Percentiles rank a stretch among this genome's conserved stretches.
Evolutionary conservation across 768 basidiomycete genomes (phyloP).

Genomic region (Kwoniella bestiolae): DNA sequence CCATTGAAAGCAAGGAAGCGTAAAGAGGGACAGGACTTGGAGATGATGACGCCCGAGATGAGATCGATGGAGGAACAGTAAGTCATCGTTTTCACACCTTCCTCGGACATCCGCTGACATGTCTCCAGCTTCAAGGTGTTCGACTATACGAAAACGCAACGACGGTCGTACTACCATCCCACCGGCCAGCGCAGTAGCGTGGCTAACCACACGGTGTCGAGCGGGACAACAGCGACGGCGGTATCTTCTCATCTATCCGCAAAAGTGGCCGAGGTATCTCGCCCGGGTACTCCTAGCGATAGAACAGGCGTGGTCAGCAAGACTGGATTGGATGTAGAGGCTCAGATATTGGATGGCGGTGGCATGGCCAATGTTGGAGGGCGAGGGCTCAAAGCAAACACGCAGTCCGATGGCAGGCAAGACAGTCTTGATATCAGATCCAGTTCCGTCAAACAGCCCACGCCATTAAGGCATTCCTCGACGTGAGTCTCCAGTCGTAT

Average conservation of each 20-base stretch:
- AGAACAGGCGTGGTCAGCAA: slow-evolving; percentile 46
- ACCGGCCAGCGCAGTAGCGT: slow-evolving; percentile 50
- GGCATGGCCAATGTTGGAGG: slow-evolving; percentile 52
- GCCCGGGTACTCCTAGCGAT: slow-evolving; percentile 52
- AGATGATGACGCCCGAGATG: slow-evolving; percentile 87
- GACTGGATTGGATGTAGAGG: slow-evolving; percentile 56
- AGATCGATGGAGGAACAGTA: slow-evolving; percentile 98
- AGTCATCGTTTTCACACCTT: slow-evolving; percentile 17
- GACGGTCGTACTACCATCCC: slow-evolving; percentile 86
- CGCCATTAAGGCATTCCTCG: slow-evolving; percentile 30
- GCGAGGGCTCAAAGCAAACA: slow-evolving; percentile 34
- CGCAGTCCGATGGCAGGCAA: slow-evolving; percentile 15
- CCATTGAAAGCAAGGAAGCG: slow-evolving; percentile 92
- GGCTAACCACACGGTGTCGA: slow-evolving; percentile 36
- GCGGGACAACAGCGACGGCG: slow-evolving; percentile 36
- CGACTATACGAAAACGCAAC: slow-evolving; percentile 88
- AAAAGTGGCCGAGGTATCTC: slow-evolving; percentile 10
- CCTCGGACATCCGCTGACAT: slow-evolving; percentile 14
- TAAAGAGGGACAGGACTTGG: slow-evolving; percentile 85
- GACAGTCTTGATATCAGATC: slow-evolving; percentile 15
- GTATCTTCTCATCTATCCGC: slow-evolving; percentile 25
- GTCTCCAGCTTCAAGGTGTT: slow-evolving; percentile 78
- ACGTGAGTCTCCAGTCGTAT: slow-evolving; percentile 22
- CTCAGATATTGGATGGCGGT: slow-evolving; percentile 56
- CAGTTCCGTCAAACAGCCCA: slow-evolving; percentile 16